Conservation (phyloP, 2,329 filamentous ascomycete species). For the Stemphylium beticola region DNA sequence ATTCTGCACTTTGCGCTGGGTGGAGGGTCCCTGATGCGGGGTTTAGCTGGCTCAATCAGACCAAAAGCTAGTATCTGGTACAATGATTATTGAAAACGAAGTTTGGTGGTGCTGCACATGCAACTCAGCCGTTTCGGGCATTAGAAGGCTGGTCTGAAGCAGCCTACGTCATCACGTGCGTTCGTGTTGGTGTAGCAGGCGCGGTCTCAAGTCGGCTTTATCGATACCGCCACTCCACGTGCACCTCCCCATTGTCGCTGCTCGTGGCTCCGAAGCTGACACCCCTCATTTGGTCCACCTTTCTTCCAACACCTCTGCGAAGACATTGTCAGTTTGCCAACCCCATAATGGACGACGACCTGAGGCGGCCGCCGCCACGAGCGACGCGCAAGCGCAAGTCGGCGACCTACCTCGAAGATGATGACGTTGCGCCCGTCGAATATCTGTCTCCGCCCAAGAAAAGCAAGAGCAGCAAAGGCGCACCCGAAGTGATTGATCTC, state of each 20-base stretch:
- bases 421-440: neutral
- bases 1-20: neutral
- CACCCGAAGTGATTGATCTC: conserved; percentile 13
- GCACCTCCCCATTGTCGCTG: neutral
- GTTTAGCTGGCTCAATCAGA: neutral
- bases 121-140: neutral
- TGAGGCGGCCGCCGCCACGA: neutral
- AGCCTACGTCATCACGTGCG: conserved; percentile 18
- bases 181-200: conserved; percentile 3
- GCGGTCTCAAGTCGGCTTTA: conserved; percentile 1
- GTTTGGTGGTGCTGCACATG: neutral
- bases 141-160: neutral
- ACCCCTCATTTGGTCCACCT: neutral
- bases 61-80: neutral
- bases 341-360: conserved; percentile 4
- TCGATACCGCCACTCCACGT: conserved; percentile 5
- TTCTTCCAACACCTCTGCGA: too few species aligned
- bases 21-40: neutral
- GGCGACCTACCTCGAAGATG: conserved; percentile 11
- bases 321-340: too few species aligned
- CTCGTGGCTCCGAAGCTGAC: neutral
- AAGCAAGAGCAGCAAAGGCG: conserved; percentile 4
- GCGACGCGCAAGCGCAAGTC: conserved; percentile 34
- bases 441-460: conserved; percentile 13
- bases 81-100: neutral